Conservation (phyloP, 2,329 filamentous ascomycete species). For the Beauveria medogensis region DNA sequence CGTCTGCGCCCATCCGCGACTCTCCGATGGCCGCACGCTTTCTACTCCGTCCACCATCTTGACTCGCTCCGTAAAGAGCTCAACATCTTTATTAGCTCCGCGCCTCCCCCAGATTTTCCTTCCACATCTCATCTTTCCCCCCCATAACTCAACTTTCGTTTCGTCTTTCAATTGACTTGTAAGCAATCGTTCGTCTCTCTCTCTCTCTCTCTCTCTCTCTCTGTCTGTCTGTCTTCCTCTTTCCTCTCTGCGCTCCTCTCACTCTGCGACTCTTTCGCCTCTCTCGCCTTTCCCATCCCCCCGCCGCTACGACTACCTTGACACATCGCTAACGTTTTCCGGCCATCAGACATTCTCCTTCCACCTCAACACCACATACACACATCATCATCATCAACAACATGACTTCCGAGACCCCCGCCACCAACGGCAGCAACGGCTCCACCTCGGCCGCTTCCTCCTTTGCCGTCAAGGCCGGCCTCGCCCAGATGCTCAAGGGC, state of each 20-base stretch:
- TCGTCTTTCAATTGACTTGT: constrained; percentile 2
- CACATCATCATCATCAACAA: constrained; percentile 10
- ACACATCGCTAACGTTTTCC: background rate
- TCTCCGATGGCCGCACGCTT: constrained; percentile 1
- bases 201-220: background rate
- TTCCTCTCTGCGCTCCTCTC: background rate
- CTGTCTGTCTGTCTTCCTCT: background rate
- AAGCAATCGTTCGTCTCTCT: background rate
- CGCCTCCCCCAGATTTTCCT: background rate
- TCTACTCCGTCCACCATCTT: constrained; percentile 9
- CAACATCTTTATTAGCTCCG: background rate
- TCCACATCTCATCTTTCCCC: background rate
- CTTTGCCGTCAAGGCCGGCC: constrained; percentile 88
- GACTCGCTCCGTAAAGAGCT: background rate
- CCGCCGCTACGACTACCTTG: background rate
- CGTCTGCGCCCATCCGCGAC: constrained; percentile 4
- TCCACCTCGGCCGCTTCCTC: constrained; percentile 35
- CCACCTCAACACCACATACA: background rate
- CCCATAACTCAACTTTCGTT: background rate
- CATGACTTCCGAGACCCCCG: constrained; percentile 27
- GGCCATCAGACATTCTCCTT: background rate
- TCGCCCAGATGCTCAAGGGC: constrained; percentile 97
- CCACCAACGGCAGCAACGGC: constrained; percentile 16
- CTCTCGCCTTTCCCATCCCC: too few species aligned
- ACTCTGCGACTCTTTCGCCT: too few species aligned